Conservation (phyloP, 2,329 filamentous ascomycete species). For the Fusarium austroafricanum region DNA sequence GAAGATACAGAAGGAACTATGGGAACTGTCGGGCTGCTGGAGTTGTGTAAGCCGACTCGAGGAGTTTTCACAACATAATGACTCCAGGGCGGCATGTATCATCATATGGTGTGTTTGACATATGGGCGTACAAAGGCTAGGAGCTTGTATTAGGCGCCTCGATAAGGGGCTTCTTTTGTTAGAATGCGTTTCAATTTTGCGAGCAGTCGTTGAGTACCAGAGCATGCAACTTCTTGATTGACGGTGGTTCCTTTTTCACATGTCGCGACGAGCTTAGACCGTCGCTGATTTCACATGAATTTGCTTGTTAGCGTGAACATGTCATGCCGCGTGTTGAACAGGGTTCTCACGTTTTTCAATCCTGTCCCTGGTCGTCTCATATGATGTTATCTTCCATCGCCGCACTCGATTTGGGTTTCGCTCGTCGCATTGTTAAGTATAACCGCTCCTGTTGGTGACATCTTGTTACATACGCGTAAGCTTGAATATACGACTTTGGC, state of each 20-base stretch:
- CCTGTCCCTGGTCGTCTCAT: background rate
- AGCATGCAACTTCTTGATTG: slow-evolving; percentile 19
- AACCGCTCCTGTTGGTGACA: background rate
- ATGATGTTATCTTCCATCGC: background rate
- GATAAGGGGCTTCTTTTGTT: slow-evolving; percentile 45
- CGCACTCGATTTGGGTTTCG: background rate
- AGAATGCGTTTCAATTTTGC: slow-evolving; percentile 42
- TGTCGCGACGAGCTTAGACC: background rate
- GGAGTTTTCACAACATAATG: slow-evolving; percentile 37
- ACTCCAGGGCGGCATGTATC: slow-evolving; percentile 46
- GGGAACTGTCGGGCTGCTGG: slow-evolving; percentile 32
- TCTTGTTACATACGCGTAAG: background rate
- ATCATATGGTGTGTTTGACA: slow-evolving; percentile 49
- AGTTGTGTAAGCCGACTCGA: slow-evolving; percentile 38
- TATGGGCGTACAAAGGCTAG: slow-evolving; percentile 48
- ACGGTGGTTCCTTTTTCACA: background rate
- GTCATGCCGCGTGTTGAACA: background rate
- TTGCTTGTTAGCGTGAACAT: background rate
- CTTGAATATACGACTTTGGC: background rate
- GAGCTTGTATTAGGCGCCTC: slow-evolving; percentile 46
- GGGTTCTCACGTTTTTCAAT: background rate
- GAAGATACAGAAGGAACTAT: slow-evolving; percentile 1
- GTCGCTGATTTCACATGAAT: too few species aligned
- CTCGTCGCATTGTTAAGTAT: background rate
- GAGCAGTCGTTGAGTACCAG: slow-evolving; percentile 24